Evolutionary conservation across 2,329 filamentous ascomycete species (phyloP), one percentile per base, ranked within the genome.

Genomic region (Coleophoma crateriformis): DNA sequence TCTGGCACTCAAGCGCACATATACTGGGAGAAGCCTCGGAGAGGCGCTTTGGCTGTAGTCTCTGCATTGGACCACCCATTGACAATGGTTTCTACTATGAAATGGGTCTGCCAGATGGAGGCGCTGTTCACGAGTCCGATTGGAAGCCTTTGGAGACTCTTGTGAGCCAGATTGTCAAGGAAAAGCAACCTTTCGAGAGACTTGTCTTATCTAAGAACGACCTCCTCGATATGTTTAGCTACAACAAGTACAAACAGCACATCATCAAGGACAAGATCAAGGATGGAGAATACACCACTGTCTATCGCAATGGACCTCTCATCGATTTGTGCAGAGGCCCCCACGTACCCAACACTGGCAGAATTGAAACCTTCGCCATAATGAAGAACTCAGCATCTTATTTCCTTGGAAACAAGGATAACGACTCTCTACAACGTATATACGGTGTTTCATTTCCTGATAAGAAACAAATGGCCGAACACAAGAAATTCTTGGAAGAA

Each of bases 201-300:
- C 75, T 97, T 44, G 87, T 87, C 56, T 81, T 96, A 64, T 87
- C 87, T 57, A 97, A 97, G 72, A 87, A 92, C 48, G 85, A 97
- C 58, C 78, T 97, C 46, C 81, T 94, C 47, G 90, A 96, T 67
- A 96, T 97, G 88, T 97, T 97, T 76, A 82, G 84, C 61, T 95
- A 95, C 78, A 96, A 95, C 79, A 94, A 94, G 68, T 97, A 96
- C 77, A 97, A 99, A 81, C 84, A 95, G 67, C 88, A 96, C 69
- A 95, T 97, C 69, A 97, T 99, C 73, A 86, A 90, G 61, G 87
- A 90, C 74, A 90, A 95, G 70, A 88, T 97, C 53, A 77, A 85
- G 37, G 90, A 96, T 60, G 90, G 90, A 60, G 91, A 90, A 49
- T 89, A 80, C 66, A 95, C 90, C 66, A 97, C 94, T 10, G 92